Conservation (phyloP, 306 rosid genomes). For the Dalbergia cochinchinensis region DNA sequence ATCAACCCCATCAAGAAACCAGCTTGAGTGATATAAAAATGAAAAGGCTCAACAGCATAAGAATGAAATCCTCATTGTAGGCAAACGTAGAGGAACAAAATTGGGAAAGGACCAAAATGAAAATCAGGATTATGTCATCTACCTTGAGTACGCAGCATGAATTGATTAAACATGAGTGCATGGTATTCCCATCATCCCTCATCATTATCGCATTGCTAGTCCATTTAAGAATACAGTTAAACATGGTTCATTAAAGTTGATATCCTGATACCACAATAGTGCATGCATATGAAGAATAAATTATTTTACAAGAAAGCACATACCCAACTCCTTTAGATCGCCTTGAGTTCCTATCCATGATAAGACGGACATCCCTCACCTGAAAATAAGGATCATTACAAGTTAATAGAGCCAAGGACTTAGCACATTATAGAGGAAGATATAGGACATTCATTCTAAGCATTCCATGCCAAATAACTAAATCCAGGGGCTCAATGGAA, state of each 20-base stretch:
- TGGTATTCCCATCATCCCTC: slow-evolving; percentile 99
- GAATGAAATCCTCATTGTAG: slow-evolving; percentile 61
- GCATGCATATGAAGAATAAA: slow-evolving; percentile 56
- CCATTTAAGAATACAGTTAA: slow-evolving; percentile 99
- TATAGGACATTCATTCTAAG: slow-evolving; percentile 28
- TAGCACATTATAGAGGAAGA: slow-evolving; percentile 21
- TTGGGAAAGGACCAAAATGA: slow-evolving; percentile 62
- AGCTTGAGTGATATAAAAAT: slow-evolving; percentile 47
- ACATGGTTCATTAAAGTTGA: slow-evolving; percentile 78
- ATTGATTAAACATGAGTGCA: slow-evolving; percentile 99
- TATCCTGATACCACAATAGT: slow-evolving; percentile 67
- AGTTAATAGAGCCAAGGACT: slow-evolving; percentile 1
- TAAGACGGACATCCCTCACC: slow-evolving; percentile 99
- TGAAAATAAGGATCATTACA: slow-evolving; percentile 51
- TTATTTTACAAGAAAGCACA: slow-evolving; percentile 52
- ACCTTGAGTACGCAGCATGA: slow-evolving; percentile 99
- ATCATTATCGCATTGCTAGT: slow-evolving; percentile 99
- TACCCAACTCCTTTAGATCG: slow-evolving; percentile 99
- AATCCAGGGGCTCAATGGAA: slow-evolving; percentile 32
- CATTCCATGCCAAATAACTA: slow-evolving; percentile 41
- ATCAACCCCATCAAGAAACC: slow-evolving; percentile 28
- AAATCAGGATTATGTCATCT: slow-evolving; percentile 92
- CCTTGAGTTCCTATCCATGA: slow-evolving; percentile 99
- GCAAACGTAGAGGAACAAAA: slow-evolving; percentile 66
- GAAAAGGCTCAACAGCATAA: slow-evolving; percentile 53